Percentiles rank a stretch among this genome's conserved stretches.
These are phyloP conservation scores for Exophiala sp. DNA, from an alignment of 2,329 filamentous ascomycete species.

Conservation along the genomic window DNA sequence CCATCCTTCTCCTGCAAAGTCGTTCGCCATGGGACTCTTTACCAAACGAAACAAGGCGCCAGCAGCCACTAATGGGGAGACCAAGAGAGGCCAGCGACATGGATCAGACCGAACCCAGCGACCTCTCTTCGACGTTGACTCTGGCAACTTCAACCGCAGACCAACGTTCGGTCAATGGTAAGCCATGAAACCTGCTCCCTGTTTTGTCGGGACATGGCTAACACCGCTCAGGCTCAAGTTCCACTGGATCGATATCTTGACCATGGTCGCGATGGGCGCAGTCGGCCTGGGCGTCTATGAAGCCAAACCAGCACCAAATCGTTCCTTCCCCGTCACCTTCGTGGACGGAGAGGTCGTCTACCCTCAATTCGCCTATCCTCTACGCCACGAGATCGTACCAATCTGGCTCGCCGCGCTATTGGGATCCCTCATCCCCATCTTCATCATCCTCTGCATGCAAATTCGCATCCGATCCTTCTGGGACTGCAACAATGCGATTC, in stretches of 20 bases:
- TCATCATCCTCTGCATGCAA: constrained; percentile 63
- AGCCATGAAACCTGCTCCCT: background rate
- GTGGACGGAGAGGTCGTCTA: constrained; percentile 65
- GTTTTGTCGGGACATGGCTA: background rate
- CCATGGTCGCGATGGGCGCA: constrained; percentile 63
- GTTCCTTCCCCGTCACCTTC: constrained; percentile 68
- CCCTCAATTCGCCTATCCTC: constrained; percentile 67
- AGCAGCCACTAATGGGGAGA: constrained; percentile 5
- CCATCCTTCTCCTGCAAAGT: background rate
- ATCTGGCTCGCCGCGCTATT: constrained; percentile 68
- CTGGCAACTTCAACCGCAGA: constrained; percentile 45
- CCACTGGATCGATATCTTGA: constrained; percentile 65
- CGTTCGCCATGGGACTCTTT: constrained; percentile 19
- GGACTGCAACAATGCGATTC: constrained; percentile 64
- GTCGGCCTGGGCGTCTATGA: constrained; percentile 60
- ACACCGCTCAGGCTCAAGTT: constrained; percentile 37
- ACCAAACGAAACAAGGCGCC: constrained; percentile 8
- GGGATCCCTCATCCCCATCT: constrained; percentile 62
- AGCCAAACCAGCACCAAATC: constrained; percentile 61
- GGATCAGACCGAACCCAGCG: background rate
- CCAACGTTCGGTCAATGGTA: constrained; percentile 68
- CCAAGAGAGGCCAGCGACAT: background rate
- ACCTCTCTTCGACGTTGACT: constrained; percentile 23
- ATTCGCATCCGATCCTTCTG: constrained; percentile 66
- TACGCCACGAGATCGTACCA: constrained; percentile 67